Conservation (phyloP, 2,329 filamentous ascomycete species). For the Cadophora malorum region DNA sequence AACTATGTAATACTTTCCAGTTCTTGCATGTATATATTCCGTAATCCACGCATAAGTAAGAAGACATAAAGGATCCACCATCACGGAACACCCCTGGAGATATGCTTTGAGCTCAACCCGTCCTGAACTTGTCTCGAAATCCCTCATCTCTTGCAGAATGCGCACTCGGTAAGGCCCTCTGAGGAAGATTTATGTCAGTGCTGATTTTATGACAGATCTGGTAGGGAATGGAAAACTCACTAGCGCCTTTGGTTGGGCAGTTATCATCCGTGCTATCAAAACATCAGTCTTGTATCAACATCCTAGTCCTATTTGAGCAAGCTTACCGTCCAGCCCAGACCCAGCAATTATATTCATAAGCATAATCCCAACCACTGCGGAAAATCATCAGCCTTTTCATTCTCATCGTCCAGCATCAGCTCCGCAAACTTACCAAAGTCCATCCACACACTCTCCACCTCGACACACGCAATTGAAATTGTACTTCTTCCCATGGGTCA, state of each 20-base stretch:
- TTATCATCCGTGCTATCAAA: neutral
- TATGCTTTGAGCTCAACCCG: no score
- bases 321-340: slow-evolving; percentile 15
- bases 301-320: neutral
- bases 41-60: neutral
- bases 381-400: neutral
- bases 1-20: no score
- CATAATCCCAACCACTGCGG: slow-evolving; percentile 1
- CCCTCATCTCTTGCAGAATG: slow-evolving; percentile 7
- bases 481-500: slow-evolving; percentile 4
- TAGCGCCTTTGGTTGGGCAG: neutral
- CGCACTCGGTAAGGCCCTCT: slow-evolving; percentile 7
- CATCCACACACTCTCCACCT: slow-evolving; percentile 6
- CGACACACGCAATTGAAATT: slow-evolving; percentile 13
- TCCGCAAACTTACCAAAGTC: neutral
- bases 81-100: neutral
- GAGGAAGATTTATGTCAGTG: neutral
- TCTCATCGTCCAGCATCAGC: neutral
- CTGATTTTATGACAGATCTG: no score
- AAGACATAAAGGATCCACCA: neutral
- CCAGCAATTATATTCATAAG: slow-evolving; percentile 2
- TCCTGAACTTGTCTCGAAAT: no score
- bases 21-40: no score
- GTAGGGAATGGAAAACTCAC: neutral
- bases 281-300: neutral